Percentiles rank a stretch among this genome's conserved stretches.
phyloP scores from a whole-genome alignment of 2,329 filamentous ascomycete species.

The Xylariaceae sp. region DNA sequence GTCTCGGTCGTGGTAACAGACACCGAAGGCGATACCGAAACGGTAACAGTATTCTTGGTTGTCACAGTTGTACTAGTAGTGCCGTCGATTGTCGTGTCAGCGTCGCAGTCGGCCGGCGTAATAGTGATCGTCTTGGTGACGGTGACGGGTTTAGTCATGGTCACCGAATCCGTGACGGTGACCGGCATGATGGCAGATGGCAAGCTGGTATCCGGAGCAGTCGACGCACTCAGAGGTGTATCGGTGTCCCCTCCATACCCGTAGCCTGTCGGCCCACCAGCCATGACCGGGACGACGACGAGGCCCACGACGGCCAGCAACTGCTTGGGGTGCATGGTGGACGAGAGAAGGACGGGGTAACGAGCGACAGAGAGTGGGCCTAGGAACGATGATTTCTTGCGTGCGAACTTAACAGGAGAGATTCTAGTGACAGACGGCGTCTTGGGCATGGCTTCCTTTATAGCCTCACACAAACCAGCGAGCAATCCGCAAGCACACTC shows the following conservation, averaged over 20 bases:
- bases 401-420: background rate
- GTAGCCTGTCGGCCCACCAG: slow-evolving; percentile 8
- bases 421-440: background rate
- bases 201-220: background rate
- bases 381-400: background rate
- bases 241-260: slow-evolving; percentile 14
- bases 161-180: slow-evolving; percentile 14
- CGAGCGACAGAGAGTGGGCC: slow-evolving; percentile 1
- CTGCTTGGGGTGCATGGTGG: slow-evolving; percentile 8
- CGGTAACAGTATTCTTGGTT: slow-evolving; percentile 2
- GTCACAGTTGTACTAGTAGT: slow-evolving; percentile 12
- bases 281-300: slow-evolving; percentile 6
- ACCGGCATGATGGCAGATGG: slow-evolving; percentile 1
- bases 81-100: slow-evolving; percentile 7
- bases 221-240: background rate
- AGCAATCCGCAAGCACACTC: background rate
- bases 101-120: background rate
- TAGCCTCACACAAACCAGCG: background rate
- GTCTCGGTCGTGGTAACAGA: background rate
- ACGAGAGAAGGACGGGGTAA: slow-evolving; percentile 11
- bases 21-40: slow-evolving; percentile 1
- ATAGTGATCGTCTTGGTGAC: slow-evolving; percentile 14
- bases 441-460: slow-evolving; percentile 2
- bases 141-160: slow-evolving; percentile 12
- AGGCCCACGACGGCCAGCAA: slow-evolving; percentile 4